Conservation (phyloP, 139 green algal genomes). For the Tetraselmis chui region DNA sequence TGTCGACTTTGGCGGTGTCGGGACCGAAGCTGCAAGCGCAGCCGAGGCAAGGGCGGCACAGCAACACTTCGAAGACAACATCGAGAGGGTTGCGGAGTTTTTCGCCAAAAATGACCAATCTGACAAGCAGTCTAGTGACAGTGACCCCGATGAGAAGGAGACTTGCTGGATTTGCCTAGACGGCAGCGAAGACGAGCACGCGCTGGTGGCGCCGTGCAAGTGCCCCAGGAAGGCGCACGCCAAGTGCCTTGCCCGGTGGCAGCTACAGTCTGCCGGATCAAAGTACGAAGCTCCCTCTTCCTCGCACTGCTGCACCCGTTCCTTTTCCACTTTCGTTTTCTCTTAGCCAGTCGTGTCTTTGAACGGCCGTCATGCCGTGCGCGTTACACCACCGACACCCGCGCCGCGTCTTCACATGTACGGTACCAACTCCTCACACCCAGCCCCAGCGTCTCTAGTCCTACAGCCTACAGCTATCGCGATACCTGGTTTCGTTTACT, state of each 20-base stretch:
- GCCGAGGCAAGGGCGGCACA: background rate
- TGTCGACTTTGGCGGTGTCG: no score
- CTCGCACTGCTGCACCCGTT: no score
- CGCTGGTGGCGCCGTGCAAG: background rate
- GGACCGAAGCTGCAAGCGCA: no score
- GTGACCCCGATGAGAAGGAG: background rate
- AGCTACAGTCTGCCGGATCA: background rate
- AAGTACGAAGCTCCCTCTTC: background rate
- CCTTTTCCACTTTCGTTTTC: no score
- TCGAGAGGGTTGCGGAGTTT: background rate
- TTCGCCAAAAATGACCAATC: background rate
- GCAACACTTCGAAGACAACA: background rate
- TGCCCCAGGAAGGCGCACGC: background rate
- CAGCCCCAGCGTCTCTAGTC: no score
- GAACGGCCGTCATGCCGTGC: no score
- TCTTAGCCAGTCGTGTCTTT: no score
- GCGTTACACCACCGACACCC: no score
- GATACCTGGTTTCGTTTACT: no score
- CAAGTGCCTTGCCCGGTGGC: background rate
- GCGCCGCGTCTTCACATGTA: no score
- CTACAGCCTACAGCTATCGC: no score
- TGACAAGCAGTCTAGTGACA: background rate
- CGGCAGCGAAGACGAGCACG: background rate
- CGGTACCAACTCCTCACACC: no score
- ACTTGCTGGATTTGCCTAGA: background rate